Base-by-base conservation (phyloP, 2,329 filamentous ascomycete species). In the Berkeleyomyces basicola region DNA sequence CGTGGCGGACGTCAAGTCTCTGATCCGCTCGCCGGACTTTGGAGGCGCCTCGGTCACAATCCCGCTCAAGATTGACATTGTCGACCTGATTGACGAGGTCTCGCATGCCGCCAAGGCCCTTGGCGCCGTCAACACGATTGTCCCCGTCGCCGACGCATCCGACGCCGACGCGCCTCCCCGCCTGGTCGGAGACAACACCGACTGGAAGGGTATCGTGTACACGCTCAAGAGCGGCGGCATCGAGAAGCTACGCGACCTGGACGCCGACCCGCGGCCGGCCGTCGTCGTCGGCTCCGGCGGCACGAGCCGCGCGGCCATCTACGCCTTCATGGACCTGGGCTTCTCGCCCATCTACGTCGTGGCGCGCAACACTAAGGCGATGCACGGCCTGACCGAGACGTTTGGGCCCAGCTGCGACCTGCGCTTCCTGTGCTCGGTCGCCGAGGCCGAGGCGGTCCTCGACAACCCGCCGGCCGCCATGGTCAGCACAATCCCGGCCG, bases 1-100 rank as follows among this genome's bases (percentile, higher is more conserved):
- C 39, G 81, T 77, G 7, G 72, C 76, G 5, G 78, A 86, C 43
- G 76, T 95, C 3, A 76, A 77, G 67, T 75, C 81, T 2, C 74
- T 89, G 59, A 85, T 99, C 64, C 82, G 81, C 6, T 75, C 83
- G 0, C 76, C 85, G 0, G 79, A 86, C 67, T 99, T 99, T 70
- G 93, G 93, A 6, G 93, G 93, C 64, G 92, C 89, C 2, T 96
- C 90, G 2, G 90, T 99, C 55, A 99, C 93, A 0, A 97, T 99
- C 59, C 93, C 93, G 0, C 78, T 99, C 62, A 99, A 99, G 75
- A 77, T 93, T 39, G 89, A 95, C 68, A 84, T 97, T 64, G 90
- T 95, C 75, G 78, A 82, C 0, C 74, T 92, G 4, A 77, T 99
- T 11, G 90, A 97, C 70, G 83, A 86, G 61, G 78, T 96, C 64